Evolutionary conservation across 2,329 filamentous ascomycete genomes (phyloP).

Genomic region (Xylaria sp.): DNA sequence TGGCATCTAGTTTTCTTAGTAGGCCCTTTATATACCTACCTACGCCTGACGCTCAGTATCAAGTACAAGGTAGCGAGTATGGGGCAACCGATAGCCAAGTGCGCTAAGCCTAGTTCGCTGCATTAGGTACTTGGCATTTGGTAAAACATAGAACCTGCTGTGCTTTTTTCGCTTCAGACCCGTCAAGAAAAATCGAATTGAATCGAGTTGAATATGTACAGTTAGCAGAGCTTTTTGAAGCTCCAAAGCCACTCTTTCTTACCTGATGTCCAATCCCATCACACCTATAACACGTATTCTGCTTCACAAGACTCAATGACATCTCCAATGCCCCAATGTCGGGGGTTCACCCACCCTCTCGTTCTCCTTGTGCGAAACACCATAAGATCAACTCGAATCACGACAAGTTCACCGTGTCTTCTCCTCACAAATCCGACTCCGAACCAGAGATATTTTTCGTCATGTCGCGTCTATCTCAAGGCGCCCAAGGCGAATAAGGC

Average conservation of each 20-base stretch:
- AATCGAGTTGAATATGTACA: conserved; percentile 1
- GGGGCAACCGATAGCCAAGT: no score
- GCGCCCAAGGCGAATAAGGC: not conserved
- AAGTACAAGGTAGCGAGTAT: no score
- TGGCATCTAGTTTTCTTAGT: no score
- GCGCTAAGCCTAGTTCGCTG: no score
- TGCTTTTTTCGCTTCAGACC: not conserved
- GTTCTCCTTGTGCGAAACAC: conserved; percentile 44
- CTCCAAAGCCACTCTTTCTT: conserved; percentile 9
- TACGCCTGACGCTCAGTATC: no score
- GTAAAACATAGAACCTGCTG: not conserved
- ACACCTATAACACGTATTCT: not conserved
- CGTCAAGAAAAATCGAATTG: conserved; percentile 18
- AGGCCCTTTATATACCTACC: no score
- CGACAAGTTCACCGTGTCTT: conserved; percentile 21
- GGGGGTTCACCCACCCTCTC: conserved; percentile 46
- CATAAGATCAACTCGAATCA: conserved; percentile 32
- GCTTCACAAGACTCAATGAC: conserved; percentile 37
- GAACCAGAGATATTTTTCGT: conserved; percentile 33
- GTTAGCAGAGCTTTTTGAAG: conserved; percentile 6
- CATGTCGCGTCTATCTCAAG: conserved; percentile 6
- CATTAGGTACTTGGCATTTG: no score
- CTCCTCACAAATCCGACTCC: conserved; percentile 24
- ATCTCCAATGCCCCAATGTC: conserved; percentile 39
- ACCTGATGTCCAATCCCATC: not conserved